phyloP scores from a whole-genome alignment of 192 early-diverging fungal species.

The Linnemannia hyalina region DNA sequence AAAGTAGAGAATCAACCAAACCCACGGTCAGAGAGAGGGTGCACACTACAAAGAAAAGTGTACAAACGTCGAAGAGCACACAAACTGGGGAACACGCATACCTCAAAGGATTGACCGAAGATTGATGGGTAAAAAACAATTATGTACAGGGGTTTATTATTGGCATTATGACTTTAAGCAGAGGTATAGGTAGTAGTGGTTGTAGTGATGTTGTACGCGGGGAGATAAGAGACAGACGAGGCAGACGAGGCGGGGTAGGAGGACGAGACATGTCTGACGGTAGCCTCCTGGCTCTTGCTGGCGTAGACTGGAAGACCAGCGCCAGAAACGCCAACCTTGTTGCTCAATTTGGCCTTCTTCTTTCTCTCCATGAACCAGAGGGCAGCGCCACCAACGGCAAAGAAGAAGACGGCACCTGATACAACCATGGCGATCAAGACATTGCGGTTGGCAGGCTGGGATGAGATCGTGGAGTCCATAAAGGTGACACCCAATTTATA shows the following conservation, averaged over 20 bases:
- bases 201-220: constrained; percentile 19
- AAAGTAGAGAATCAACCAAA: too few relatives aligned
- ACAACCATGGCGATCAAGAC: constrained; percentile 12
- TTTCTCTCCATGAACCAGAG: constrained; percentile 25
- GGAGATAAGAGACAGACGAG: constrained; percentile 29
- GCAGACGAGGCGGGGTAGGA: constrained; percentile 14
- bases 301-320: constrained; percentile 23
- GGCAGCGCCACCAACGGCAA: constrained; percentile 4
- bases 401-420: background rate
- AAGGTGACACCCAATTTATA: too few relatives aligned
- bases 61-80: background rate
- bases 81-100: too few relatives aligned
- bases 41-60: too few relatives aligned
- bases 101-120: background rate
- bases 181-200: constrained; percentile 12
- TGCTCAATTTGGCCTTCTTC: constrained; percentile 2
- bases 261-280: background rate
- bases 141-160: background rate
- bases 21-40: too few relatives aligned
- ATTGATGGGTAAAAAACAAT: background rate
- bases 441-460: background rate
- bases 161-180: background rate
- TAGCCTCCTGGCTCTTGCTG: constrained; percentile 20
- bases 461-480: background rate
- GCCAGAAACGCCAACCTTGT: constrained; percentile 18